A percentile compares a stretch with the other conserved stretches of the same genome.
Evolutionary conservation across 495 filamentous ascomycete species (phyloP).

Genomic region (Neurospora sp.): DNA sequence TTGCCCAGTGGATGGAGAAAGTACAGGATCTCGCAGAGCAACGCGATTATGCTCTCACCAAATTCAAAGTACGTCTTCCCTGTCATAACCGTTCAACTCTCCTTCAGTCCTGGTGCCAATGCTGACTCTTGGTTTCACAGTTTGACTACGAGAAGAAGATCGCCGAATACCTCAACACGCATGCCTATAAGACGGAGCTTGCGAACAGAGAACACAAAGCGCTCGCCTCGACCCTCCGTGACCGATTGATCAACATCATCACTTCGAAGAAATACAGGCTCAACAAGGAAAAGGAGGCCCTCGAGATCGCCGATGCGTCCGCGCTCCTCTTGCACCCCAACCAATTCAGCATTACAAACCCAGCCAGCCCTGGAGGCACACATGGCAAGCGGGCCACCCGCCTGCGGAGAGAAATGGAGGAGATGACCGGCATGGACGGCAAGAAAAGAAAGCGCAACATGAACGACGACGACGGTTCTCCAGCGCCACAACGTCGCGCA

Average conservation of each 20-base stretch:
- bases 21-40: constrained; percentile 78
- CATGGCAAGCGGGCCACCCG: constrained; percentile 77
- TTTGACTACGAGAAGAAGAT: constrained; percentile 45
- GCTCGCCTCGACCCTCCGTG: constrained; percentile 67
- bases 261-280: constrained; percentile 65
- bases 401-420: constrained; percentile 69
- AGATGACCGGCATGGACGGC: constrained; percentile 53
- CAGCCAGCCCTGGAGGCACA: constrained; percentile 67
- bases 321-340: constrained; percentile 84
- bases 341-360: constrained; percentile 79
- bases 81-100: background rate
- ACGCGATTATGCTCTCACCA: constrained; percentile 66
- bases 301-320: constrained; percentile 82
- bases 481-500: constrained; percentile 44
- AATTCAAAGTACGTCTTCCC: constrained; percentile 54
- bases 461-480: constrained; percentile 64
- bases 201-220: constrained; percentile 73
- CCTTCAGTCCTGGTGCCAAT: background rate
- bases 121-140: constrained; percentile 24
- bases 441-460: constrained; percentile 76
- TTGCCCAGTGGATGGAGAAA: constrained; percentile 69
- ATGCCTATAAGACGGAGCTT: constrained; percentile 56
- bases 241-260: constrained; percentile 72
- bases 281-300: constrained; percentile 73
- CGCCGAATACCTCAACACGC: constrained; percentile 39